Base-by-base conservation (phyloP, 2,329 filamentous ascomycete genomes). In the Rutstroemia sp. region DNA sequence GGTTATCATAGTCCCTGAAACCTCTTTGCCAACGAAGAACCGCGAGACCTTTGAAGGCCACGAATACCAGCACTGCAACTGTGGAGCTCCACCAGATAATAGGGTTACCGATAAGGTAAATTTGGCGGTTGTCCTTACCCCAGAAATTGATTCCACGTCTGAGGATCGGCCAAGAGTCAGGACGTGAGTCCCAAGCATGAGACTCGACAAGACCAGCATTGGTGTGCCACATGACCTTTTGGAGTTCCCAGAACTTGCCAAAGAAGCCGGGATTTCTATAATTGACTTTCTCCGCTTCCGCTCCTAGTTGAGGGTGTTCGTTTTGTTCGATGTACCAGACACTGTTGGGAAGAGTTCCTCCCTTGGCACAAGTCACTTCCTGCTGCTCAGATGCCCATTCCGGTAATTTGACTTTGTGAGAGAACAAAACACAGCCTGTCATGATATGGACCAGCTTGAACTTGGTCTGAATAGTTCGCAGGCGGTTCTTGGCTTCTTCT, bases 301-400 rank as follows among this genome's bases (percentile, higher is more conserved):
- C 78, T 21, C 83, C 82, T 53, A 96, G 81, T 67, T 82, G 76
- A 10, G 91, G 88, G 68, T 97, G 94, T 59, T 86, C 80, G 71
- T 99, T 99, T 63, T 83, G 83, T 73, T 99, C 94, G 60, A 99
- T 78, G 68, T 96, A 97, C 94, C 94, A 99, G 64, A 99, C 75
- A 67, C 91, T 96, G 80, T 99, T 99, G 55, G 94, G 94, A 39
- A 96, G 76, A 60, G 91, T 96, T 65, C 91, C 94, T 48, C 89
- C 87, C 65, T 86, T 87, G 7, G 94, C 94, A 69, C 94, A 99
- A 19, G 92, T 97, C n/a, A 99, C 94, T 73, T 99, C 94, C 72
- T 99, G 94, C 72, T 99, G 94, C 72, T 97, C 94, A 52, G 87
- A 99, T 48, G 89, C 94, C 94, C 94, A 99, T 2, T 95, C 91